Evolutionary conservation across 352 stramenopile genomes (phyloP), one percentile per base, ranked within the genome.

Genomic region (Globisporangium canariense): DNA sequence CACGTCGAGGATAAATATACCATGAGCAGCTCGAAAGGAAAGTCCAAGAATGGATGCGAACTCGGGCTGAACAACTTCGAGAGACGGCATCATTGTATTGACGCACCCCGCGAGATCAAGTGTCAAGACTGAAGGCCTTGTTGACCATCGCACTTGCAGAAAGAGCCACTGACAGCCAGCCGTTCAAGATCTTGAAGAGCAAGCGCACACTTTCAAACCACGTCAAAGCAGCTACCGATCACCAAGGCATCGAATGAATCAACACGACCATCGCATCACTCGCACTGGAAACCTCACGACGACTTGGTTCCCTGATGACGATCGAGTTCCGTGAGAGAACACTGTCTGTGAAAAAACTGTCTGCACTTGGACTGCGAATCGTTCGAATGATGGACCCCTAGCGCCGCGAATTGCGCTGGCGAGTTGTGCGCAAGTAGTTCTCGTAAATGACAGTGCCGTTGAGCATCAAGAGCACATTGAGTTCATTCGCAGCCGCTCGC

Each of bases 401-500:
- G 28, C 28, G 50, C 50, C 28, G 25, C 50, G 50, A 56, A 7
- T 41, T 20, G 11, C 50, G 28, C 10, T 28, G 6, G 2, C 16
- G 32, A 6, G 50, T 25, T 6, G 16, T 38, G 20, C 2, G 45
- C 10, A 64, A 32, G 47, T 62, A 60, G 36, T 60, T 71, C 18
- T 63, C 60, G 25, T 69, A 73, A 20, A 66, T 53, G 8, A 79
- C 66, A 5, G 56, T 38, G 3, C 66, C 71, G 6, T 72, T 54
- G 2, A 77, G 50, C 20, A 71, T 30, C 11, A 79, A 13, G 8
- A 79, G 58, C 28, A 71, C 73, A 1, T 67, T 32, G n/a, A 38
- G 34, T 25, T 20, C 34, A 10, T 62, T 51, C 28, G 38, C 62
- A 1, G 47, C 28, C 2, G 67, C 50, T n/a, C 66, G 67, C 36